These are phyloP conservation scores for Trichoderma sp. DNA, from an alignment of 2,329 filamentous ascomycete genomes.

Conservation along the genomic window DNA sequence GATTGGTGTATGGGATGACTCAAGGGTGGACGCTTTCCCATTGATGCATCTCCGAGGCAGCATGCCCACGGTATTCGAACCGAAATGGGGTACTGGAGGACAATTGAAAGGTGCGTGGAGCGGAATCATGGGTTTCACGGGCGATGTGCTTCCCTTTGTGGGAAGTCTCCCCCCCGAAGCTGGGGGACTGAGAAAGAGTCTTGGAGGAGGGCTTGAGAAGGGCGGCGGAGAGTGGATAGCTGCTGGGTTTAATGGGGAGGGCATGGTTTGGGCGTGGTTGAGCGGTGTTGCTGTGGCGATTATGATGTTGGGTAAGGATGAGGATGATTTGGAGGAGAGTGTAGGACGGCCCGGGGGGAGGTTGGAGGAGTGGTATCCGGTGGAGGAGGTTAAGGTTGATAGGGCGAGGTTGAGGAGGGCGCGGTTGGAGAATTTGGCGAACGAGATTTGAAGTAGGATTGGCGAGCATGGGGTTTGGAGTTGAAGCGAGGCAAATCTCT, in stretches of 20 bases:
- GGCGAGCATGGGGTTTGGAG: neutral
- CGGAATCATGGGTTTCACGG: constrained; percentile 48
- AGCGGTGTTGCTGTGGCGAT: constrained; percentile 47
- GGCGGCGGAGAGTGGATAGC: constrained; percentile 49
- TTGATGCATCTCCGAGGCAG: constrained; percentile 42
- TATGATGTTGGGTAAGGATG: constrained; percentile 44
- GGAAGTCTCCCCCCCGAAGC: constrained; percentile 38
- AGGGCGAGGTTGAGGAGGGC: constrained; percentile 37
- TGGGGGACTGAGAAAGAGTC: neutral
- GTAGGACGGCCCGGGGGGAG: constrained; percentile 38
- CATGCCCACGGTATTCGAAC: constrained; percentile 43
- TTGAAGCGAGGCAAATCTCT: too few species aligned
- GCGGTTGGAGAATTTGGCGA: constrained; percentile 35
- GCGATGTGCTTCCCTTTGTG: constrained; percentile 50
- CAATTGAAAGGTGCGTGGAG: constrained; percentile 46
- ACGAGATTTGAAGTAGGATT: neutral
- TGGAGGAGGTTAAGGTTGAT: constrained; percentile 35
- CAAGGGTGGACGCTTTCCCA: constrained; percentile 38
- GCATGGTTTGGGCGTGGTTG: constrained; percentile 55
- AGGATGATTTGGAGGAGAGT: constrained; percentile 29
- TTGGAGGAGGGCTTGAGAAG: neutral
- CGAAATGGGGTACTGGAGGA: constrained; percentile 34
- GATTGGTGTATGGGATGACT: constrained; percentile 49
- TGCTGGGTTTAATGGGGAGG: constrained; percentile 51
- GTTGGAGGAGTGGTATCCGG: constrained; percentile 43